Evolutionary conservation across 78 protist genomes (phyloP).

Genomic region (Pigoraptor vietnamica): DNA sequence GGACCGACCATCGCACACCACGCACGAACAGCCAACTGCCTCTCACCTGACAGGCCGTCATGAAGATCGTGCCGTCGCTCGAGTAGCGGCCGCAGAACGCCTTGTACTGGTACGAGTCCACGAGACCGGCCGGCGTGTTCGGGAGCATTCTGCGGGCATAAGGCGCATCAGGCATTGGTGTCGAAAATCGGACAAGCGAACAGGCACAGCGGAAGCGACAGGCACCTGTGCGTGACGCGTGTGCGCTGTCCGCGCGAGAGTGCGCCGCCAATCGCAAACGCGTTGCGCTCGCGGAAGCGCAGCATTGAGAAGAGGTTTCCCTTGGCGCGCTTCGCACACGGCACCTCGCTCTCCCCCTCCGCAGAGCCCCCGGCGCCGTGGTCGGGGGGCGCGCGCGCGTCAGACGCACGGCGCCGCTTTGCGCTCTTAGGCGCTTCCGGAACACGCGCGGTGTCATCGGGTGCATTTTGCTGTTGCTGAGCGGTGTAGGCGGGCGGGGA

Average conservation of each 20-base stretch:
- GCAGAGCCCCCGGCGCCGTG: background rate
- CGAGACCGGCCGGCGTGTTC: background rate
- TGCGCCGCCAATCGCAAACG: background rate
- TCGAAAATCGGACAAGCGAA: background rate
- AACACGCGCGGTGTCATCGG: too few species aligned
- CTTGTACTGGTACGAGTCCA: background rate
- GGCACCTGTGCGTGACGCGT: background rate
- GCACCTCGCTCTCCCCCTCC: background rate
- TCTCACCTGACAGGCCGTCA: slow-evolving; percentile 48
- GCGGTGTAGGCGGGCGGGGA: background rate
- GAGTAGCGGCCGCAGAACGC: slow-evolving; percentile 40
- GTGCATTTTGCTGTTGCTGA: background rate
- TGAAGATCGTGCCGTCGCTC: slow-evolving; percentile 27
- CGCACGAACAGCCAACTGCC: background rate
- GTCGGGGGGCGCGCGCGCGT: background rate
- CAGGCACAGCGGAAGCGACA: background rate
- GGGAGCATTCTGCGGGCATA: background rate
- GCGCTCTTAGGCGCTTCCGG: too few species aligned
- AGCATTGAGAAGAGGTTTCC: background rate
- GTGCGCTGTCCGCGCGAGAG: background rate
- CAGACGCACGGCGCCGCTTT: background rate
- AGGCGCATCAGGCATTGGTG: too few species aligned
- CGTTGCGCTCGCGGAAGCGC: background rate
- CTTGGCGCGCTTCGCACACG: background rate
- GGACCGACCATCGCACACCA: too few species aligned